A percentile compares a stretch with the other conserved stretches of the same genome.
phyloP scores from a whole-genome alignment of 2,329 filamentous ascomycete genomes.

The Aspergillus intermedius region DNA sequence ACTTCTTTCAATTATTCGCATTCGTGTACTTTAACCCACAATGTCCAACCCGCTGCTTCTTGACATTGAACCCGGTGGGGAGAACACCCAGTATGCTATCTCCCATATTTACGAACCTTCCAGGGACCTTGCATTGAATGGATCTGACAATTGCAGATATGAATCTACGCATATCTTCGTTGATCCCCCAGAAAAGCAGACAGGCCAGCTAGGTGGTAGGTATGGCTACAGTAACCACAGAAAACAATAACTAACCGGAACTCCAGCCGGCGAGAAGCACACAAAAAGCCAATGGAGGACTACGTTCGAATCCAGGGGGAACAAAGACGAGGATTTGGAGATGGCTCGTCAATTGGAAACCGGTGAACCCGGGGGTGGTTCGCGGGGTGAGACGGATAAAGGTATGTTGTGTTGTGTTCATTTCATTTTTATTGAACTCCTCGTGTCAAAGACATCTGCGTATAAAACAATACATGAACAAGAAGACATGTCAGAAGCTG shows the following conservation, averaged over 20 bases:
- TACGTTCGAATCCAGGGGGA: slow-evolving; percentile 32
- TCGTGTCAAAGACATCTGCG: slow-evolving; percentile 16
- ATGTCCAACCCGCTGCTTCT: slow-evolving; percentile 51
- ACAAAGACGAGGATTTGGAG: slow-evolving; percentile 48
- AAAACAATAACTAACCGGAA: background rate
- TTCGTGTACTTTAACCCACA: background rate
- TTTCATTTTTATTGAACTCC: slow-evolving; percentile 23
- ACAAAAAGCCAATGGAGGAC: slow-evolving; percentile 28
- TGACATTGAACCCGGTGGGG: slow-evolving; percentile 55
- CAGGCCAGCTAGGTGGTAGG: slow-evolving; percentile 52
- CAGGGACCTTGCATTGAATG: background rate
- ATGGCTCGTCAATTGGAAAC: slow-evolving; percentile 49
- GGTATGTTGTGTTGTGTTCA: slow-evolving; percentile 25
- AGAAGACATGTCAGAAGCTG: slow-evolving; percentile 22
- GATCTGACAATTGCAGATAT: slow-evolving; percentile 41
- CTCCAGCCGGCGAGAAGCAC: slow-evolving; percentile 21
- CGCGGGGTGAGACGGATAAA: slow-evolving; percentile 33
- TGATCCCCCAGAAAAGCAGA: slow-evolving; percentile 46
- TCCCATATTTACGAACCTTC: background rate
- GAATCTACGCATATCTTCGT: slow-evolving; percentile 50
- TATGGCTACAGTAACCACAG: background rate
- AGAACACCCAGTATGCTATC: slow-evolving; percentile 49
- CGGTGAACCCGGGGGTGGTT: slow-evolving; percentile 46
- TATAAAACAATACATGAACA: slow-evolving; percentile 11
- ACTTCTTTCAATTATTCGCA: background rate